These are phyloP conservation scores for Diaporthe australafricana DNA, from an alignment of 2,329 filamentous ascomycete genomes.

Conservation along the genomic window DNA sequence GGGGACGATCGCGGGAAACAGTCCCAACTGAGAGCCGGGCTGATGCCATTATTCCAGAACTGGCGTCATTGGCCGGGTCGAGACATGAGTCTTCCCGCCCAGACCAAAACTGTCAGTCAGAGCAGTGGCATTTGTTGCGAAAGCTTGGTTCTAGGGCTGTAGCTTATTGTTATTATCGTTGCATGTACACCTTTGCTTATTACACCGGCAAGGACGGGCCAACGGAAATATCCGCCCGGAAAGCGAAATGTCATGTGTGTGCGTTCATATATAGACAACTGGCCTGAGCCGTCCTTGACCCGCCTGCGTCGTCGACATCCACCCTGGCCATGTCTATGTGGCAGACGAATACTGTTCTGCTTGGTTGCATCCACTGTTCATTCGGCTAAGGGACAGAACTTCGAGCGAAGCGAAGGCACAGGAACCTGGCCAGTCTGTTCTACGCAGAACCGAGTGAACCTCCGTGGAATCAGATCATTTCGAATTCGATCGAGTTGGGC, in stretches of 20 bases:
- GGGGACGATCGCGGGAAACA: neutral
- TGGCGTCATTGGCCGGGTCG: slow-evolving; percentile 20
- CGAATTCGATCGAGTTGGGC: no score
- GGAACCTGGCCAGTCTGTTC: neutral
- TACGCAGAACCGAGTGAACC: neutral
- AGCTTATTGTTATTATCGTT: slow-evolving; percentile 1
- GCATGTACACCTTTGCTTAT: neutral
- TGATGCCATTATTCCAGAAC: slow-evolving; percentile 25
- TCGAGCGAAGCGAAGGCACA: no score
- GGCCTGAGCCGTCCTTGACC: neutral
- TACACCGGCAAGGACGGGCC: slow-evolving; percentile 10
- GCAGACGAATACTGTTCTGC: neutral
- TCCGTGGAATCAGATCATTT: neutral
- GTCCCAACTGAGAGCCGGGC: neutral
- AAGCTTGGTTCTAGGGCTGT: neutral
- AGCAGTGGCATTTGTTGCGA: neutral
- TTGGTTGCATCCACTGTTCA: no score
- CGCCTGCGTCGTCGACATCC: neutral
- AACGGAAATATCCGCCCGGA: slow-evolving; percentile 14
- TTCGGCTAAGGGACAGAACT: neutral
- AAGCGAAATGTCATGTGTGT: neutral
- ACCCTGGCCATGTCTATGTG: neutral
- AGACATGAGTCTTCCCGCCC: slow-evolving; percentile 4
- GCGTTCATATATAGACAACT: slow-evolving; percentile 4
- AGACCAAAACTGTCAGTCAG: neutral